Evolutionary conservation across 2,329 filamentous ascomycete genomes (phyloP), one percentile per base, ranked within the genome.

Genomic region (Alternaria arborescens): DNA sequence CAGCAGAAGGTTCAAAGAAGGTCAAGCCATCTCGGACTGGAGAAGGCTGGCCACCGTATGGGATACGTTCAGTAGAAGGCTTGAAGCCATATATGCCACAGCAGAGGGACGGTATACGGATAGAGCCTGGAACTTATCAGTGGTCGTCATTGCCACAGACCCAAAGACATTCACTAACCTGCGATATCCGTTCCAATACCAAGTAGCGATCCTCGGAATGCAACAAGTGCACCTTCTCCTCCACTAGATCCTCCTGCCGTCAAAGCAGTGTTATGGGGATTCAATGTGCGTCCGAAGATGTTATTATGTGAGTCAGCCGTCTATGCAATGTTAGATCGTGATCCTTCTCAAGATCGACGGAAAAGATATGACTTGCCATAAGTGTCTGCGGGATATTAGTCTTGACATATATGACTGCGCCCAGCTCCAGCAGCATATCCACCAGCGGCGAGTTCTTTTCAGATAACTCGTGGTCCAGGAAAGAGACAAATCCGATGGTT

Each of bases 341-440:
- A 18, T 3, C 14, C 10, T 11, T 46, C 16, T 20, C 85, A n/a
- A 41, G 41, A n/a, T 20, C 18, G 3, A 34, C 8, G 4, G 11
- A 5, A 32, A 20, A 50, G 5, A 3, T 1, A 3, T 10, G 3
- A 47, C 50, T 83, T 52, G 88, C 87, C 87, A 90, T 89, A 80
- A 89, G 85, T 8, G 86, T 85, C 4, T 86, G 87, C 0, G 89
- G 88, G 3, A 91, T 78, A 66, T 89, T 90, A 0, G 89, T 91
- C 77, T 91, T 91, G 62, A 84, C 82, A 64, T 90, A 88, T n/a
- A 89, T 75, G 0, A 91, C 81, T 1, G 88, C 89, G 1, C 89
- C 89, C 0, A 87, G 80, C 16, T 82, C 80, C 8, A 85, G 75
- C 3, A 91, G 73, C 0, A 89, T 78, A n/a, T 84, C 79, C 0